Conservation (phyloP, 2,329 filamentous ascomycete species). For the Monosporascus sp. region DNA sequence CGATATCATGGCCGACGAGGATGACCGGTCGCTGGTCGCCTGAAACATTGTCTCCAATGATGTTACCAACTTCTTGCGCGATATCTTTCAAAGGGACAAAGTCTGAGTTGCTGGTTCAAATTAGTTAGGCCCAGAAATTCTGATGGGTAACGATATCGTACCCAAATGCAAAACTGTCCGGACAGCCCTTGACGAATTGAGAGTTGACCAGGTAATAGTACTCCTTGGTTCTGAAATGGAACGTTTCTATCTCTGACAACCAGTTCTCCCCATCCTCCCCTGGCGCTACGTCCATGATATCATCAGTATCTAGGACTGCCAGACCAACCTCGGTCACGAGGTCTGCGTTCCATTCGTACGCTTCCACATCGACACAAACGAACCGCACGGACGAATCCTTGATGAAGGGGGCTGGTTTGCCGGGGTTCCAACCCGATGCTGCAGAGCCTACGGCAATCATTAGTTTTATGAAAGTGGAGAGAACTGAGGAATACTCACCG, state of each 20-base stretch:
- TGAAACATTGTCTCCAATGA: conserved; percentile 27
- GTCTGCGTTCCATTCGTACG: conserved; percentile 61
- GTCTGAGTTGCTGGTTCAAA: conserved; percentile 32
- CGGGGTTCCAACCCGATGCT: conserved; percentile 33
- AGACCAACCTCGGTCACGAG: conserved; percentile 83
- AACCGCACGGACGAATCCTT: conserved; percentile 60
- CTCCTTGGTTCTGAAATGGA: conserved; percentile 75
- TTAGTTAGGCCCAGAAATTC: conserved; percentile 7
- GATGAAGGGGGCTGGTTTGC: conserved; percentile 37
- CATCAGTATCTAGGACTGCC: conserved; percentile 67
- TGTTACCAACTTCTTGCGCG: conserved; percentile 26
- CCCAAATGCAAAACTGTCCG: conserved; percentile 72
- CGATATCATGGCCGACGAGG: conserved; percentile 72
- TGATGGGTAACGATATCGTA: conserved; percentile 31
- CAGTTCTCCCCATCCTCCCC: conserved; percentile 60
- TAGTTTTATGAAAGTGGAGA: background rate
- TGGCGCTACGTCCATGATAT: conserved; percentile 49
- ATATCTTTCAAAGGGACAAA: conserved; percentile 33
- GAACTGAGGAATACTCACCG: conserved; percentile 6
- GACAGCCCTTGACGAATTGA: conserved; percentile 65
- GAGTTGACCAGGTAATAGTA: conserved; percentile 60
- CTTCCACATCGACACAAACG: conserved; percentile 77
- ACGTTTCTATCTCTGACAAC: conserved; percentile 59
- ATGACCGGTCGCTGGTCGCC: conserved; percentile 46
- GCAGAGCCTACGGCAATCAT: background rate